These are phyloP conservation scores for Populus euphratica DNA, from an alignment of 345 rosid species.

Conservation along the genomic window DNA sequence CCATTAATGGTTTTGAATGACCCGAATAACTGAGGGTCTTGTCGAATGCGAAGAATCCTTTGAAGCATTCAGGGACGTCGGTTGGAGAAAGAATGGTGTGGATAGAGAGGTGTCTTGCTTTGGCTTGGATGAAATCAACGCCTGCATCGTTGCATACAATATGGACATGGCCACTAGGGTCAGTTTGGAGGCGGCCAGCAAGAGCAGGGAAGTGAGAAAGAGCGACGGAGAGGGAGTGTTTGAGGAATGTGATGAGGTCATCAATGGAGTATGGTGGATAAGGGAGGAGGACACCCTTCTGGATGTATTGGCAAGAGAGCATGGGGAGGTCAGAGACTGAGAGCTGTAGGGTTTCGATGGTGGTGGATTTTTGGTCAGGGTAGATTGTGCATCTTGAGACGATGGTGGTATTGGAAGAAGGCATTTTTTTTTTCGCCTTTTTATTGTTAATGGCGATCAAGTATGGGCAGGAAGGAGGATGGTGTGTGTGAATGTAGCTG, in stretches of 20 bases:
- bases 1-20: slow-evolving; percentile 61
- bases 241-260: slow-evolving; percentile 44
- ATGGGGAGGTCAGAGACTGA: slow-evolving; percentile 93
- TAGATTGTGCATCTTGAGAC: slow-evolving; percentile 55
- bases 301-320: slow-evolving; percentile 98
- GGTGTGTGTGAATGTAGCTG: neutral
- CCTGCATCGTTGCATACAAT: slow-evolving; percentile 79
- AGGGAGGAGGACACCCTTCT: slow-evolving; percentile 75
- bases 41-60: slow-evolving; percentile 70
- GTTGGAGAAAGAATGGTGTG: slow-evolving; percentile 38
- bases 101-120: slow-evolving; percentile 41
- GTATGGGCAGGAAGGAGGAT: neutral
- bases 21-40: slow-evolving; percentile 73
- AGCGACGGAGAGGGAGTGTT: slow-evolving; percentile 57
- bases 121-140: slow-evolving; percentile 57
- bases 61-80: slow-evolving; percentile 61
- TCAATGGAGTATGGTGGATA: slow-evolving; percentile 44
- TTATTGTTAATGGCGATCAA: neutral
- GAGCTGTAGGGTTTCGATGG: slow-evolving; percentile 46
- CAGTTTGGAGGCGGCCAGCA: slow-evolving; percentile 78
- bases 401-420: slow-evolving; percentile 37
- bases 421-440: slow-evolving; percentile 40
- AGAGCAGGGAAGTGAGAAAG: slow-evolving; percentile 78
- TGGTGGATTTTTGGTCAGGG: slow-evolving; percentile 43
- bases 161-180: slow-evolving; percentile 51